Evolutionary conservation across 768 basidiomycete species (phyloP), one percentile per base, ranked within the genome.

Genomic region (Inosperma sp.): DNA sequence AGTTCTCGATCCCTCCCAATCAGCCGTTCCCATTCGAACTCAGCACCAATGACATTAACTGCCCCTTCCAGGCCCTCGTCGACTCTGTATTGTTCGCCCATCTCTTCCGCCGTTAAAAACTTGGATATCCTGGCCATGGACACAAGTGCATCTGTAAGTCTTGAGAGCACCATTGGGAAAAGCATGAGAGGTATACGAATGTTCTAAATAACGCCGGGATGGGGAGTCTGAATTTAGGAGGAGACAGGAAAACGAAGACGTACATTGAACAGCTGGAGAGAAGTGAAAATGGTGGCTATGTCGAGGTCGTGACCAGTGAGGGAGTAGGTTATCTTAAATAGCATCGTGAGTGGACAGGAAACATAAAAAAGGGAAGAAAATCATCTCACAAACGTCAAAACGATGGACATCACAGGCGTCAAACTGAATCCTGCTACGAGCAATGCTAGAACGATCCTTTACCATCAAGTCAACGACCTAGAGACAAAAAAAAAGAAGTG

Each of bases 241-340:
- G n/a, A n/a, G 33, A 19, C 2, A 40, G 13, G 16, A 7, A 45
- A n/a, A 22, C 7, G 21, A 4, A 17, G 43, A 60, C 72, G 21
- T 26, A 79, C 79, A 53, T 82, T 81, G 69, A 83, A 82, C 25
- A 81, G 68, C 54, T 83, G 81, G 16, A 84, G 64, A 5, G 77
- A 75, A 4, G 72, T 68, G 63, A 84, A 84, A 43, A 84, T 78
- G 43, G 72, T 67, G 0, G 81, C 76, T 3, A 81, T 65, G 52
- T 77, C 72, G 27, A 84, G 71, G 7, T 67, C 59, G 51, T 84
- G 80, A 7, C 79, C 80, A 26, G 68, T 78, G 19, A 85, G 62
- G 1, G 74, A 72, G 58, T 86, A 87, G 0, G 82, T 82, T 55
- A 87, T 80, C 78, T 85, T 62, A 7, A 49, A 39, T 27, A 34